Conservation (phyloP, 306 rosid genomes). For the Vicia sativa region DNA sequence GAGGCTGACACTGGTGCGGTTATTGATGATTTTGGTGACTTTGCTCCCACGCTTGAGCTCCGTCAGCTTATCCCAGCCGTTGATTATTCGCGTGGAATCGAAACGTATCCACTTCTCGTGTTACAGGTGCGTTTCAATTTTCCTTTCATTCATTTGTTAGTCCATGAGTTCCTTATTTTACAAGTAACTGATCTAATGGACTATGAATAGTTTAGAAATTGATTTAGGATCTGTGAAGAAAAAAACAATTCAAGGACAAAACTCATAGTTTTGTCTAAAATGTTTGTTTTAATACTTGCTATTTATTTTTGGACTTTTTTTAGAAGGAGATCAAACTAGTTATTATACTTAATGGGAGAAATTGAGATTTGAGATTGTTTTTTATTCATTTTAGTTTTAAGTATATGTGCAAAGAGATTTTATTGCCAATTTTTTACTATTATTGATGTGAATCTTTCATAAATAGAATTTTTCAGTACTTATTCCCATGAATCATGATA, state of each 20-base stretch:
- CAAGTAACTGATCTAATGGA: background rate
- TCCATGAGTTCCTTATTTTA: background rate
- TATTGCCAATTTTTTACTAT: too few relatives aligned
- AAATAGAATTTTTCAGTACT: too few relatives aligned
- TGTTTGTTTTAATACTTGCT: background rate
- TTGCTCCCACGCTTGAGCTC: constrained; percentile 76
- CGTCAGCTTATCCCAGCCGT: constrained; percentile 75
- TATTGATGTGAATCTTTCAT: too few relatives aligned
- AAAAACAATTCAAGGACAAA: background rate
- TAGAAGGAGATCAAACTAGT: background rate
- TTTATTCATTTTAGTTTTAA: too few relatives aligned
- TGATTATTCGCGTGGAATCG: constrained; percentile 70
- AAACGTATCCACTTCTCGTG: constrained; percentile 62
- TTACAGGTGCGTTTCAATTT: constrained; percentile 57
- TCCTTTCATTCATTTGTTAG: background rate
- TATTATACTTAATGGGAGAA: background rate
- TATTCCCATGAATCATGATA: too few relatives aligned
- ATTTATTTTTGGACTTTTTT: background rate
- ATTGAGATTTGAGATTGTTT: background rate
- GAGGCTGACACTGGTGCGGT: constrained; percentile 57
- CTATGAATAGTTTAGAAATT: background rate
- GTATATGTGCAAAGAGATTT: too few relatives aligned
- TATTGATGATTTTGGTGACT: constrained; percentile 80
- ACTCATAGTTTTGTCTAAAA: background rate
- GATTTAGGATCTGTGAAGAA: background rate